These are phyloP conservation scores for Quercus phellos DNA, from an alignment of 331 rosid species.

Conservation along the genomic window DNA sequence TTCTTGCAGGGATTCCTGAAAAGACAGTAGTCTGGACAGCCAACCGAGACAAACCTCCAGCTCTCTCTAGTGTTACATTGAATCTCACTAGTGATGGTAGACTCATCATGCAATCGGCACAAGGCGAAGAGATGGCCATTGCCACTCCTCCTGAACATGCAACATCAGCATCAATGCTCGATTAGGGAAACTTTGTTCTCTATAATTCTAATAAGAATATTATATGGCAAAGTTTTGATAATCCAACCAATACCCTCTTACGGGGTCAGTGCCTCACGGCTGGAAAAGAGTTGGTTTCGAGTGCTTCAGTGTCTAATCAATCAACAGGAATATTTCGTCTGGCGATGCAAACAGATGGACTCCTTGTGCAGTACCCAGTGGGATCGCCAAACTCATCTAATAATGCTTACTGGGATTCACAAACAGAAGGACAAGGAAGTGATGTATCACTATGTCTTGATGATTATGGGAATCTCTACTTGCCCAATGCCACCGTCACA, in stretches of 20 bases:
- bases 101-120: no score
- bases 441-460: constrained; percentile 12
- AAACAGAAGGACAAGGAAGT: not conserved
- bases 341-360: constrained; percentile 18
- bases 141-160: accelerated
- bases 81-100: no score
- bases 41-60: no score
- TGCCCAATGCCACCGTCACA: not conserved
- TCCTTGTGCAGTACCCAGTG: constrained; percentile 23
- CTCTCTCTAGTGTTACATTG: no score
- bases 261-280: constrained; percentile 20
- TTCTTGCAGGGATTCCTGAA: no score
- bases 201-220: not conserved
- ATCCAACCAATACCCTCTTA: constrained; percentile 45
- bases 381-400: not conserved
- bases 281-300: constrained; percentile 18
- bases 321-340: constrained; percentile 23
- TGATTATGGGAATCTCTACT: constrained; percentile 16
- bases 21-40: no score
- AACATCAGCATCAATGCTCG: constrained; percentile 29
- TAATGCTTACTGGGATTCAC: not conserved
- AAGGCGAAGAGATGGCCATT: no score
- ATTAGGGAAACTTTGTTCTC: constrained; percentile 50
- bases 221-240: constrained; percentile 52
- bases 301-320: constrained; percentile 10